Evolutionary conservation across 257 asterid species (phyloP).

Genomic region (Salvia miltiorrhiza): DNA sequence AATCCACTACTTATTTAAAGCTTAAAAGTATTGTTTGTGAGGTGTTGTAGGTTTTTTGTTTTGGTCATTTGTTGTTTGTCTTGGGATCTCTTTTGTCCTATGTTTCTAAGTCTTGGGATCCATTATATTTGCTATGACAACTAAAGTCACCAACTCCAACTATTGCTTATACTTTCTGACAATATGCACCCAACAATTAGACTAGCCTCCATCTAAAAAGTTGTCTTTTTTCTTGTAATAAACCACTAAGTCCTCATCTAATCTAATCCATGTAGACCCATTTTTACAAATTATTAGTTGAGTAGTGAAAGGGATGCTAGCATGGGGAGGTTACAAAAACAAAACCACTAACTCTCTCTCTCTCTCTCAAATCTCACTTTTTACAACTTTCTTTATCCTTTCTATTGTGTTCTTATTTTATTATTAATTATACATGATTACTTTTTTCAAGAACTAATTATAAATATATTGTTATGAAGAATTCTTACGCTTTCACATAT

Average conservation of each 20-base stretch:
- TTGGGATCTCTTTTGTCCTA: conserved; percentile 29
- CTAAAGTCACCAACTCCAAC: conserved; percentile 58
- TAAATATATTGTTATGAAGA: too few species aligned
- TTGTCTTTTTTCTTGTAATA: conserved; percentile 25
- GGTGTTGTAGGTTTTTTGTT: conserved; percentile 19
- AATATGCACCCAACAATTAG: conserved; percentile 24
- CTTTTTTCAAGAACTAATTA: too few species aligned
- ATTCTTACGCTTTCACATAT: too few species aligned
- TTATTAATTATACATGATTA: too few species aligned
- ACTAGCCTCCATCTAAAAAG: conserved; percentile 17
- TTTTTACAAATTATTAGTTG: background rate
- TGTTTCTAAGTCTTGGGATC: conserved; percentile 15
- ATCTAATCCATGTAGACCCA: conserved; percentile 14
- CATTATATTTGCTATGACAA: conserved; percentile 26
- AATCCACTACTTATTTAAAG: conserved; percentile 24
- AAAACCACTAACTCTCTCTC: too few species aligned
- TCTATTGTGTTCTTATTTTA: too few species aligned
- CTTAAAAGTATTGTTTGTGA: background rate
- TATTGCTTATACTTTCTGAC: conserved; percentile 40
- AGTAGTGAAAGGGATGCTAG: conserved; percentile 22
- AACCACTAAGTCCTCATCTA: conserved; percentile 1
- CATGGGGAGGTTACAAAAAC: too few species aligned
- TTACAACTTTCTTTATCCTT: too few species aligned
- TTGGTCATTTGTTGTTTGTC: conserved; percentile 46
- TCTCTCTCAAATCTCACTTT: too few species aligned